Evolutionary conservation across 306 rosid species (phyloP), one percentile per base, ranked within the genome.

Genomic region (Herpetospermum pedunculosum): DNA sequence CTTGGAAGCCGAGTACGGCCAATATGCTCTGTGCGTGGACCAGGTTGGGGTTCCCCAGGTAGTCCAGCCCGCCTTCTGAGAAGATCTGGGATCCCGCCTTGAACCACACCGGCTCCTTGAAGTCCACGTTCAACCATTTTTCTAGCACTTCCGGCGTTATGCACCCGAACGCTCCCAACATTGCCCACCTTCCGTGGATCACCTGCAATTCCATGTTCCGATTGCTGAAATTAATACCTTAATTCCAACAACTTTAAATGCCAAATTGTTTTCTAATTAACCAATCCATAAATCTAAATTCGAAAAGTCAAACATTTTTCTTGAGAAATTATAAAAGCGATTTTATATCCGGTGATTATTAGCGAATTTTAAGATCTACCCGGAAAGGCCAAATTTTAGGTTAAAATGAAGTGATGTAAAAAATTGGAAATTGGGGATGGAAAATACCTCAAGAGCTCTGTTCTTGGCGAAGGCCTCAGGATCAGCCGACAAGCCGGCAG

Each of bases 391-490:
- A n/a, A n/a, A n/a, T n/a, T n/a, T n/a, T n/a, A n/a, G n/a, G n/a
- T n/a, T n/a, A n/a, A n/a, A n/a, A n/a, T n/a, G n/a, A n/a, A n/a
- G n/a, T n/a, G n/a, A n/a, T n/a, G n/a, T n/a, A n/a, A n/a, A n/a
- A n/a, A n/a, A n/a, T n/a, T n/a, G n/a, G n/a, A n/a, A n/a, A n/a
- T n/a, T n/a, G n/a, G n/a, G n/a, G n/a, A n/a, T n/a, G n/a, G n/a
- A n/a, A n/a, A n/a, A n/a, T n/a, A 64, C 71, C 72, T 65, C 72
- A 0, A 65, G 72, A 23, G 72, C 72, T 41, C 72, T 40, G 72
- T 65, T 65, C 34, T 65, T 65, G 50, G 72, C 72, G 34, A 65
- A 65, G 34, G 72, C 72, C 72, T 65, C 72, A n/a, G 72, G 72
- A 40, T 65, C 72, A 11, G 72, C 72, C 32, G 72, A 65, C 34